Evolutionary conservation across 2,329 filamentous ascomycete species (phyloP), one percentile per base, ranked within the genome.

Genomic region (Exophiala dermatitidis): DNA sequence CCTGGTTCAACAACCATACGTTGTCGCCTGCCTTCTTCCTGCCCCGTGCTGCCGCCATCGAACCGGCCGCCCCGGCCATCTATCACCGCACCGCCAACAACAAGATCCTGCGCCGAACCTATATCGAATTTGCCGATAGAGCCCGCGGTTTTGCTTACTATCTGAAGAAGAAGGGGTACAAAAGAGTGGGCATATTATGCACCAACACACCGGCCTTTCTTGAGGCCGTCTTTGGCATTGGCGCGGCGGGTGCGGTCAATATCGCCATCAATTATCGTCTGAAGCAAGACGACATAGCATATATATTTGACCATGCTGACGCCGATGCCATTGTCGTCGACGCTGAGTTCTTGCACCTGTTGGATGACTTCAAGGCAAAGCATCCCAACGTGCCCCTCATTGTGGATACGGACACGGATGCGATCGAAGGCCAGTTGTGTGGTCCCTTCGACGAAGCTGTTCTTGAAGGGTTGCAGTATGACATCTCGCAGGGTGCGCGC

Each of bases 191-290:
- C 4, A 84, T 98, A 45, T 76, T 98, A 7, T 84, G 83, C 5
- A 88, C 93, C 2, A 98, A 98, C 68, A 98, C 93, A 1, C 93
- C 93, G 0, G 90, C 90, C 0, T 97, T 97, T 64, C 76, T 98
- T 30, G 91, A 97, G 71, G 81, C 83, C 4, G 88, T 95, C 57
- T 98, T 88, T 66, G 93, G 87, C 1, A 85, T 96, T 62, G 84
- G 84, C 0, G 90, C 87, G 1, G 87, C 87, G 0, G 89, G 89
- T 1, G 87, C 78, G 5, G 80, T 94, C 28, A 82, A 90, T 57
- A 86, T 95, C 49, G 77, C 76, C 2, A 81, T 84, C 43, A 88
- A 88, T 61, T 87, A 87, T 63, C 74, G 85, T 2, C 73, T 96
- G 43, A 93, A 93, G 68, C 75, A 80, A 34, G 88, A 90, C 57